Base-by-base conservation (phyloP, 495 filamentous ascomycete genomes). In the Lophiostoma macrostomum region DNA sequence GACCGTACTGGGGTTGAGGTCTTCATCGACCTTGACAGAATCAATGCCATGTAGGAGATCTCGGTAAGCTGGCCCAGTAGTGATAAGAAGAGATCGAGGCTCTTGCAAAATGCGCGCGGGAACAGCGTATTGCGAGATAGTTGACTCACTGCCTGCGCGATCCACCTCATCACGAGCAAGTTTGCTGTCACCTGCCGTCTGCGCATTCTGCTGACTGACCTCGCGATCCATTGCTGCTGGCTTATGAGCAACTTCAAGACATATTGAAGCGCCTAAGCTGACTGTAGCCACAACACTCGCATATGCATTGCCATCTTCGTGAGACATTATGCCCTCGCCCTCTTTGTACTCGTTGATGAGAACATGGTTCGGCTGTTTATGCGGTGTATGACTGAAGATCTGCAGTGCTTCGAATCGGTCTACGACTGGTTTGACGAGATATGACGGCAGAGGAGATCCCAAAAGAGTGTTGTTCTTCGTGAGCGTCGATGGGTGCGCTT, bases 291-390 rank as follows among this genome's bases (percentile, higher is more conserved):
- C 91, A 23, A 94, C 78, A 1, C 87, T 85, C 58, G 86, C 74
- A 65, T 98, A 98, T 0, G 91, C 90, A 1, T 76, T 67, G 0
- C 93, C 93, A 63, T 98, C 93, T 70, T 98, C 91, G 64, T 98
- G 93, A 45, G 91, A 82, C 87, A 96, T 91, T 54, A 97, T 98
- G 5, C 93, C 93, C 58, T 95, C 85, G 1, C 88, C 88, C 0
- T 88, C 82, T 0, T 69, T 70, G 69, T 98, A 98, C 69, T 96
- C 90, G 63, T 98, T 98, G 32, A 97, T 79, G 14, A 98, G 76
- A 38, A 93, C 86, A 73, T 98, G 93, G 55, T 98, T 98, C 25
- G 91, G 90, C 3, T 69, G 73, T 8, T 70, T 52, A 60, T 96
- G 91, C 22, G 91, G 87, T 20, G 88, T 80, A 16, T 76, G 63